Base-by-base conservation (phyloP, 805 yeast species). In the Kodamaea hsintzibuensis region DNA sequence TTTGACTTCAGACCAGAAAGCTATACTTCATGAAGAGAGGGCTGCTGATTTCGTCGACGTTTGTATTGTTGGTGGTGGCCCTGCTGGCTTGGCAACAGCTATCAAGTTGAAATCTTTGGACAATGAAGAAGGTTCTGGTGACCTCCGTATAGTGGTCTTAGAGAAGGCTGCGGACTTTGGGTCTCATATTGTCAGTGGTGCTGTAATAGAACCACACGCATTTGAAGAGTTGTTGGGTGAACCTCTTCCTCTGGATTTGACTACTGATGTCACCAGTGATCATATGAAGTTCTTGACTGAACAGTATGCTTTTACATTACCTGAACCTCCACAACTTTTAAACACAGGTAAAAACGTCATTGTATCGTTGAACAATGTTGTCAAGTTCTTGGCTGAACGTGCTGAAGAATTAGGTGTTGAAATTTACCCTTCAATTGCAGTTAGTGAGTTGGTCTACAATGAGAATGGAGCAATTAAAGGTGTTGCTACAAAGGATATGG, bases 41-140 rank as follows among this genome's bases (percentile, higher is more conserved):
- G 96, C 89, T 5, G 82, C 79, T 12, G 99, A 95, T 65, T 82
- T 83, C 33, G 97, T 90, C 25, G 99, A 95, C 69, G 96, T 95
- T 18, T 89, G 96, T 63, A 91, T 95, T 50, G 96, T 95, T 1
- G 99, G 99, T 43, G 98, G 96, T 37, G 99, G 99, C 0, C 98
- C 98, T 6, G 96, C 98, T 1, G 99, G 99, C 2, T 75, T 95
- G 49, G 92, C 97, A 1, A 87, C 99, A 1, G 98, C 98, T 10
- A 95, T 95, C 57, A 81, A 82, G 60, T 76, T 91, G 54, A 95
- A 95, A 69, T 97, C 92, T 67, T 72, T 93, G 37, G 97, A 92
- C 64, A 74, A 79, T 51, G 86, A 82, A 57, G 71, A 78, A 27
- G 88, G 86, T 1, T 73, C 73, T 19, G 88, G 89, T 17, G 88